Evolutionary conservation across 2,329 filamentous ascomycete genomes (phyloP).

Genomic region (Ophiostoma montium): DNA sequence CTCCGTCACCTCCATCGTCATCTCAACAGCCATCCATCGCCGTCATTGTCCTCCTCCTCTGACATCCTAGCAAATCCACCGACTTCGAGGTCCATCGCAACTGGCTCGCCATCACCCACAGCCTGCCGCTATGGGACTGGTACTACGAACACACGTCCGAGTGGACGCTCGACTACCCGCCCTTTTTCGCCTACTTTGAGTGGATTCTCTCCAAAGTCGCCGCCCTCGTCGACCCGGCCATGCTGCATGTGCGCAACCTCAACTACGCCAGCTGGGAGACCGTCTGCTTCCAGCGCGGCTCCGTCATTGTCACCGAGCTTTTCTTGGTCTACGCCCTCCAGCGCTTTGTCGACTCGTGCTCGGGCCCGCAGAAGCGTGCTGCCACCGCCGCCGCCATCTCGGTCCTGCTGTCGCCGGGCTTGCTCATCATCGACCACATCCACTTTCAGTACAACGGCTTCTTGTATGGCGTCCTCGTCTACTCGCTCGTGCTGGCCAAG

Average conservation of each 20-base stretch:
- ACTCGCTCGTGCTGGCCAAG: slow-evolving; percentile 73
- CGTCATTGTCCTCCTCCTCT: too few species aligned
- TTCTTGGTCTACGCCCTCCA: slow-evolving; percentile 72
- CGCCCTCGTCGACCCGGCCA: slow-evolving; percentile 59
- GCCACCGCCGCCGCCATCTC: slow-evolving; percentile 81
- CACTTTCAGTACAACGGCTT: slow-evolving; percentile 97
- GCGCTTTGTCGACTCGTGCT: slow-evolving; percentile 58
- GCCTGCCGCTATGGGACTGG: slow-evolving; percentile 75
- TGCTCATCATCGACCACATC: slow-evolving; percentile 95
- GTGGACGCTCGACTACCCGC: slow-evolving; percentile 98
- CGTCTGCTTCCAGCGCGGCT: slow-evolving; percentile 80
- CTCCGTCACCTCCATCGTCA: too few species aligned
- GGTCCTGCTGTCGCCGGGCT: slow-evolving; percentile 77
- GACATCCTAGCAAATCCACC: slow-evolving; percentile 68
- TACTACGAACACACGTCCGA: slow-evolving; percentile 96
- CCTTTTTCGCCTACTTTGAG: slow-evolving; percentile 96
- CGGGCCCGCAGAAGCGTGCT: slow-evolving; percentile 45
- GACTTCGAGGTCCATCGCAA: slow-evolving; percentile 99
- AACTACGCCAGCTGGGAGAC: slow-evolving; percentile 88
- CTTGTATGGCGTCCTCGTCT: slow-evolving; percentile 79
- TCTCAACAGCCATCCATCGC: not conserved
- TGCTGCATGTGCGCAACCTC: slow-evolving; percentile 71
- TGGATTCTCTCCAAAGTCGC: slow-evolving; percentile 78
- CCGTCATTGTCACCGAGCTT: slow-evolving; percentile 75
- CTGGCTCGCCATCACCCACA: slow-evolving; percentile 93